Conservation (phyloP, 2,329 filamentous ascomycete genomes). For the Cytospora leucostoma region DNA sequence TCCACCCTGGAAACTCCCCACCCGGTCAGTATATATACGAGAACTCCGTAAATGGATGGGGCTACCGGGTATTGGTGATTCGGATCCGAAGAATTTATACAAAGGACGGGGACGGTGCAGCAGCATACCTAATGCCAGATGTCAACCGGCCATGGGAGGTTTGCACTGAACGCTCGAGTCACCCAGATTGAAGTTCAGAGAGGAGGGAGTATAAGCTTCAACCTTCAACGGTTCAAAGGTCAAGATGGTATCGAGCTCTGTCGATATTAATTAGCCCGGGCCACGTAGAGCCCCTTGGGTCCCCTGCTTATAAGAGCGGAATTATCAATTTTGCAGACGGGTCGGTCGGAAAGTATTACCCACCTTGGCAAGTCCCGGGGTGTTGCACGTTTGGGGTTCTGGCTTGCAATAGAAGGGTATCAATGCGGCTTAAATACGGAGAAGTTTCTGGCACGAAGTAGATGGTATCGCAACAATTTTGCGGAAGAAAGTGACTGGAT, state of each 20-base stretch:
- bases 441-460: neutral
- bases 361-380: constrained; percentile 14
- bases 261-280: constrained; percentile 16
- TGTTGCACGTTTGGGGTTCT: constrained; percentile 3
- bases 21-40: constrained; percentile 1
- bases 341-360: constrained; percentile 10
- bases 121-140: constrained; percentile 6
- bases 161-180: constrained; percentile 5
- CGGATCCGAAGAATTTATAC: neutral
- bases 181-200: constrained; percentile 2
- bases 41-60: neutral
- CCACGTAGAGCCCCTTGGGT: constrained; percentile 16
- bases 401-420: constrained; percentile 8
- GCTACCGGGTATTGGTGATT: neutral
- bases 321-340: constrained; percentile 12
- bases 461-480: neutral
- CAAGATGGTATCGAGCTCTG: constrained; percentile 8
- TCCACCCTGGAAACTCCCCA: neutral
- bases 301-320: constrained; percentile 19
- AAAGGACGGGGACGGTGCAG: neutral
- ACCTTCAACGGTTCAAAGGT: constrained; percentile 4
- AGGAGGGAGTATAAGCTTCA: constrained; percentile 1
- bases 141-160: neutral
- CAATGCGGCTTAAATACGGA: constrained; percentile 17
- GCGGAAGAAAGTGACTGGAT: neutral